Percentiles rank a stretch among this genome's conserved stretches.
phyloP scores from a whole-genome alignment of 148 eudicot species.

The Chenopodium album region DNA sequence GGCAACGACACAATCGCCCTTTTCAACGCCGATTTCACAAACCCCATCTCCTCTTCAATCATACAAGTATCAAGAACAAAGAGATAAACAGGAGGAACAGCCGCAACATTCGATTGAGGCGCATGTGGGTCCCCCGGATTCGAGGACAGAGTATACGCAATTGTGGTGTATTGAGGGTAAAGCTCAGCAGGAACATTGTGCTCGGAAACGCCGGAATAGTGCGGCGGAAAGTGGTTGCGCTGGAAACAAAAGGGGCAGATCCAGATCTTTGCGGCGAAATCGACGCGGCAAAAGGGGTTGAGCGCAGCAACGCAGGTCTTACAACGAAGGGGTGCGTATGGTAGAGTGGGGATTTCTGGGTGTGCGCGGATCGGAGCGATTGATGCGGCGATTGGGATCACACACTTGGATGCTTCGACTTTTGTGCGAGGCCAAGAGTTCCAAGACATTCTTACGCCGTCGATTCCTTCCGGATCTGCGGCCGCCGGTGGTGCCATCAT shows the following conservation, averaged over 20 bases:
- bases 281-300: constrained; percentile 68
- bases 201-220: constrained; percentile 58
- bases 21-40: constrained; percentile 66
- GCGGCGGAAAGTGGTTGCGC: constrained; percentile 82
- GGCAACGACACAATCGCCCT: constrained; percentile 69
- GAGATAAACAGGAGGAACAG: constrained; percentile 40
- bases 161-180: constrained; percentile 66
- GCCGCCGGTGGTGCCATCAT: constrained; percentile 41
- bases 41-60: constrained; percentile 85
- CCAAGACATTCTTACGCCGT: constrained; percentile 87
- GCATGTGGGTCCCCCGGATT: constrained; percentile 8
- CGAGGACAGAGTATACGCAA: constrained; percentile 40
- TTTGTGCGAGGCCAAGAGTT: constrained; percentile 86
- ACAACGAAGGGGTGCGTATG: constrained; percentile 81
- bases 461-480: constrained; percentile 82
- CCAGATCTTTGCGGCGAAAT: constrained; percentile 77
- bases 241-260: constrained; percentile 88
- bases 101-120: neutral
- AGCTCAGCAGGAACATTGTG: constrained; percentile 83
- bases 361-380: constrained; percentile 69
- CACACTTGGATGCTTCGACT: constrained; percentile 79
- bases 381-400: constrained; percentile 82
- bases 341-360: constrained; percentile 55
- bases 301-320: constrained; percentile 60
- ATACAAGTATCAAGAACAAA: constrained; percentile 82